phyloP scores from a whole-genome alignment of 176 grass and related monocot species.

The Microstegium vimineum region DNA sequence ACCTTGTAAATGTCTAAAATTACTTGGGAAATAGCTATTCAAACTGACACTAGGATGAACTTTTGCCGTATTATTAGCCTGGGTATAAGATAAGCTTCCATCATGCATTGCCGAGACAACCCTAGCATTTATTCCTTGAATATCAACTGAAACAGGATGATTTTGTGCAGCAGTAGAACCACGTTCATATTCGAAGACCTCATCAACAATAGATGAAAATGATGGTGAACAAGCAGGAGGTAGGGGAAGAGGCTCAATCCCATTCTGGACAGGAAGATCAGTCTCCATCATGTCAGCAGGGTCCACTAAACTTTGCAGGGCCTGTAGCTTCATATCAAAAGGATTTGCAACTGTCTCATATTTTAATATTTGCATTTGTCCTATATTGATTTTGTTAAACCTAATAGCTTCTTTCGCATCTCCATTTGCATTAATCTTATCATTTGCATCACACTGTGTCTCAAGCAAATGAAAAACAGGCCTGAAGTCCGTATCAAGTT shows the following conservation, averaged over 20 bases:
- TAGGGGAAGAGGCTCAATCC: constrained; percentile 43
- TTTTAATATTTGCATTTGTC: constrained; percentile 64
- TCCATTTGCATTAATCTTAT: constrained; percentile 53
- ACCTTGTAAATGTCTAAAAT: constrained; percentile 43
- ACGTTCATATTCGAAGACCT: constrained; percentile 73
- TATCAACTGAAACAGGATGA: constrained; percentile 47
- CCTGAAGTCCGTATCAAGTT: constrained; percentile 87
- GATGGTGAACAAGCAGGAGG: constrained; percentile 65
- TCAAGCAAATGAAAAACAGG: constrained; percentile 88
- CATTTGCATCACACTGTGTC: constrained; percentile 41
- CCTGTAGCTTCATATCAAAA: constrained; percentile 60
- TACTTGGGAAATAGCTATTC: constrained; percentile 40
- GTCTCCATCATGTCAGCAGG: constrained; percentile 50
- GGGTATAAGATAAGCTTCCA: constrained; percentile 36
- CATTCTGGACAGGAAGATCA: constrained; percentile 38
- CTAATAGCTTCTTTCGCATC: constrained; percentile 53
- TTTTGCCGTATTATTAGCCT: constrained; percentile 39
- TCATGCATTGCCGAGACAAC: constrained; percentile 40
- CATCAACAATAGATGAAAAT: constrained; percentile 93
- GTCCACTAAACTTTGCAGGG: constrained; percentile 44
- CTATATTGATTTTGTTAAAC: constrained; percentile 69
- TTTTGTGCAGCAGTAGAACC: constrained; percentile 26
- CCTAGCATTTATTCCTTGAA: constrained; percentile 43
- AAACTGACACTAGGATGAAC: constrained; percentile 24
- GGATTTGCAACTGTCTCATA: constrained; percentile 51